Base-by-base conservation (phyloP, 371 early-diverging fungal species). In the Lichtheimia ornata region DNA sequence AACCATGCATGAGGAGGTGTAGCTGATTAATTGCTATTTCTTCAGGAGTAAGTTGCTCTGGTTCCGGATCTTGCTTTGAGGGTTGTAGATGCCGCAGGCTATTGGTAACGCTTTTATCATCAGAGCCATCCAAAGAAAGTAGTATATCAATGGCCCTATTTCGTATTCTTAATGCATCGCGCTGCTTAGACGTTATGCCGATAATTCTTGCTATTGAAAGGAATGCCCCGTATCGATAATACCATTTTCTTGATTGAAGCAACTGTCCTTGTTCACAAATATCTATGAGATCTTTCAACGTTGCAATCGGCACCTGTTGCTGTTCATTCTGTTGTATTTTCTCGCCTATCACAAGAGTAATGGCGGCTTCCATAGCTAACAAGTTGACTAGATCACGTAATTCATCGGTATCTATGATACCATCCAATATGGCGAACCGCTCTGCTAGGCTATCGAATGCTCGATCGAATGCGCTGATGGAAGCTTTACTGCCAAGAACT, bases 1-100 rank as follows among this genome's bases (percentile, higher is more conserved):
- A 72, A 0, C 72, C 70, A 49, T 81, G 82, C 43, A 78, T 57
- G 2, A 67, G 65, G 18, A 76, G 58, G 52, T 81, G 79, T 22
- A 76, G 53, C 0, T 67, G 30, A 53, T 81, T 78, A 43, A 70
- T 58, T 22, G 72, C 14, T 5, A 74, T 66, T 42, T 78, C 70
- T 14, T 72, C 78, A 9, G 70, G 62, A 6, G 69, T 61, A 24
- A 78, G 47, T n/a, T 70, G 75, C 2, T 56, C 66, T 13, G 75
- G 75, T 20, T 65, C 65, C 18, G 77, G 68, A 42, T 75, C 79
- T 14, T 71, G 67, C 40, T 71, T 73, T 27, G 79, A 78, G 1
- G 76, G 64, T 13, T 64, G 55, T n/a, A 73, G 52, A 15, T 62
- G 20, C 0, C 59, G 22, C 28, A 78, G 30, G 15, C 63, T 66